A percentile compares a stretch with the other conserved stretches of the same genome.
These are phyloP conservation scores for Psidium friedrichsthalianum DNA, from an alignment of 345 rosid genomes.

Conservation along the genomic window DNA sequence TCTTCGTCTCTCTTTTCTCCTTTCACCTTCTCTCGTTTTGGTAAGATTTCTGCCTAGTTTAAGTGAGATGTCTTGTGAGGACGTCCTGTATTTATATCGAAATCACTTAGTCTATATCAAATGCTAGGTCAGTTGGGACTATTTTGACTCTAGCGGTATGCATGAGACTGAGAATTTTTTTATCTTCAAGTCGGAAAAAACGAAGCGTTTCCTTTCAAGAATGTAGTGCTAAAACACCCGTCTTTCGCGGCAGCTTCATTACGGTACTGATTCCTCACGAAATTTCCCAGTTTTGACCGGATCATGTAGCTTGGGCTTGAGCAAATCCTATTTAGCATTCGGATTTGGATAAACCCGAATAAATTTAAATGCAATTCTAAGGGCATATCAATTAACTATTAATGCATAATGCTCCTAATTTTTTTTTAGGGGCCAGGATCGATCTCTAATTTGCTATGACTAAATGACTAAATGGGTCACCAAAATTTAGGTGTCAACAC, in stretches of 20 bases:
- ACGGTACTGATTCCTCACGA: not conserved
- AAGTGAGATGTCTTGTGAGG: not conserved
- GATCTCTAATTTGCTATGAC: too few species aligned
- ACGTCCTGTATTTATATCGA: not conserved
- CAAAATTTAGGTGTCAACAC: too few species aligned
- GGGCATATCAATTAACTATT: too few species aligned
- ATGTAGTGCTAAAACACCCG: too few species aligned
- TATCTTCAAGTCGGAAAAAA: not conserved
- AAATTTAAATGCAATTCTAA: not conserved
- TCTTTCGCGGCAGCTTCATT: not conserved
- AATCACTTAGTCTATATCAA: not conserved
- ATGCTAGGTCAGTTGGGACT: not conserved
- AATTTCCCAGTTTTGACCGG: not conserved
- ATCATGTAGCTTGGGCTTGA: not conserved
- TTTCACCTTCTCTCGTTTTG: too few species aligned
- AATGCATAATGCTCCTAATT: too few species aligned
- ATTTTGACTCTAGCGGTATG: not conserved
- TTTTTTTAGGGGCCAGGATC: too few species aligned
- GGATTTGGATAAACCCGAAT: not conserved
- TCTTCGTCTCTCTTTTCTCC: too few species aligned
- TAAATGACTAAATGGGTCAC: too few species aligned
- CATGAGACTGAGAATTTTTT: not conserved
- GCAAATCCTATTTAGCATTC: too few species aligned
- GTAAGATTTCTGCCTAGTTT: too few species aligned
- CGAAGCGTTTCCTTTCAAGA: too few species aligned